Base-by-base conservation (phyloP, 768 basidiomycete species). In the Russula sp. region DNA sequence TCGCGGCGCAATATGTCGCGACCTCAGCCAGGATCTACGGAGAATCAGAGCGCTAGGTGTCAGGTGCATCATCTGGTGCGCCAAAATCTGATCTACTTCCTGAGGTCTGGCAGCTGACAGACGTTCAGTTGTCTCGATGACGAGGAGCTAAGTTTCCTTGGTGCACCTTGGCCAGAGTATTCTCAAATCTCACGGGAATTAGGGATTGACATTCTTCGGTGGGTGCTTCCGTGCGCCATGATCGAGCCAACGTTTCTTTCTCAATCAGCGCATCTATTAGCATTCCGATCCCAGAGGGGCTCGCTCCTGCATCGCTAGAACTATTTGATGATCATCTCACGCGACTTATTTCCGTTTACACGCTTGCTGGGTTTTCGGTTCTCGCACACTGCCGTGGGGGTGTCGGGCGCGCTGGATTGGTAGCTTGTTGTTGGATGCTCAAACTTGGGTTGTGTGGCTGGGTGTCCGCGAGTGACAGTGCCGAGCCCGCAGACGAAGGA, bases 321-420 rank as follows among this genome's bases (percentile, higher is more conserved):
- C 78, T 71, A 16, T 75, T 98, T 35, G 89, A 97, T 71, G 76
- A 71, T 0, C 81, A 89, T 59, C 76, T 98, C 3, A 77, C 79
- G 7, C 76, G 79, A 49, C 73, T 96, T 58, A 86, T 94, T 48
- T 73, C 82, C 22, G 72, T 73, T 4, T 96, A 96, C 70, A 88
- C 94, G 0, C 77, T 94, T 4, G 77, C 76, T 6, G 92, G 94
- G 2, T 71, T 82, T 0, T 80, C 84, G 9, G 80, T 94, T 9
- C 80, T 96, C 11, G 89, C 88, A 13, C 96, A 98, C 69, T 98
- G 96, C 72, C 84, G 95, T 18, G 95, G 95, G 16, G 96, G 96
- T 4, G 89, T 98, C 7, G 95, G 95, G 3, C 83, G 95, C 18
- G 96, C 95, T 0, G 96, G 95, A 1, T 80, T 98, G 31, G 80